Conservation (phyloP, 768 basidiomycete species). For the Saitozyma podzolica region DNA sequence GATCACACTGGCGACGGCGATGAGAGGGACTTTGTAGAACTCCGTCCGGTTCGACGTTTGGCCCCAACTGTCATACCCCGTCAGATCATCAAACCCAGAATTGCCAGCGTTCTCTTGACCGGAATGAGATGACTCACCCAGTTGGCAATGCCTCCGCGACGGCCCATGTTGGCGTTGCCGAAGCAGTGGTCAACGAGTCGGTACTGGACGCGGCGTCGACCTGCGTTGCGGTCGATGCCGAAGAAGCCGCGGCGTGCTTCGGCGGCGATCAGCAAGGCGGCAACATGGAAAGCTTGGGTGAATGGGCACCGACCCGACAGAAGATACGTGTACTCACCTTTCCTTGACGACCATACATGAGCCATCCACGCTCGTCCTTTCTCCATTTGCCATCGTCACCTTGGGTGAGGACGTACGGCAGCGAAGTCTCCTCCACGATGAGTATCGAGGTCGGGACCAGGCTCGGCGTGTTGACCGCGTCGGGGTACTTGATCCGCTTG, state of each 20-base stretch:
- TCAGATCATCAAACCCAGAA: no score
- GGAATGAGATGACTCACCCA: slow-evolving; percentile 19
- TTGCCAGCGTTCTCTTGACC: not conserved
- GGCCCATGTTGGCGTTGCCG: slow-evolving; percentile 20
- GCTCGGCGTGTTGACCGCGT: slow-evolving; percentile 5
- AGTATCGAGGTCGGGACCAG: not conserved
- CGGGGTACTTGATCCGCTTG: slow-evolving; percentile 1
- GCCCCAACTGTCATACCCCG: slow-evolving; percentile 36
- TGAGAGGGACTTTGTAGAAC: slow-evolving; percentile 48
- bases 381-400: slow-evolving; percentile 2
- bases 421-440: slow-evolving; percentile 20
- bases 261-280: no score
- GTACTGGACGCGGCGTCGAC: not conserved
- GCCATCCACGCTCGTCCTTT: not conserved
- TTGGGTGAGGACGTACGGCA: slow-evolving; percentile 27
- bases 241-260: not conserved
- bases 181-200: slow-evolving; percentile 5
- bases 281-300: no score
- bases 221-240: not conserved
- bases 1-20: slow-evolving; percentile 44
- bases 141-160: slow-evolving; percentile 39
- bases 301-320: slow-evolving; percentile 23
- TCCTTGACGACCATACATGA: slow-evolving; percentile 31
- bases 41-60: slow-evolving; percentile 37
- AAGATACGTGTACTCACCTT: slow-evolving; percentile 40